These are phyloP conservation scores for Globisporangium mamillatum DNA, from an alignment of 352 stramenopile species.

Conservation along the genomic window DNA sequence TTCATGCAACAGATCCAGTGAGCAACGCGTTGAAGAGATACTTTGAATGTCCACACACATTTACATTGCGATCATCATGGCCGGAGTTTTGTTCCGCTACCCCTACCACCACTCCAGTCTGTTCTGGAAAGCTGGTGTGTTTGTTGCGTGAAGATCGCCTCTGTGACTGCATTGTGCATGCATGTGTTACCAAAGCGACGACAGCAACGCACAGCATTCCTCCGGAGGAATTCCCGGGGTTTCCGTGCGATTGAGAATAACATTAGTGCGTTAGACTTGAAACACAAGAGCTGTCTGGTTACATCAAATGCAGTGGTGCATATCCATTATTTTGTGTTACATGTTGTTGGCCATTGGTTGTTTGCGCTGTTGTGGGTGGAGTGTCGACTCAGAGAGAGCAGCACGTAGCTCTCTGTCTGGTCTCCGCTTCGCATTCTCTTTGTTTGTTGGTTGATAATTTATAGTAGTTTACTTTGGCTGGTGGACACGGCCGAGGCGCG, in stretches of 20 bases:
- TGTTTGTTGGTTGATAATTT: slow-evolving; percentile 8
- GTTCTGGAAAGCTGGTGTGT: background rate
- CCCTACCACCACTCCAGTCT: no score
- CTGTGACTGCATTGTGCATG: background rate
- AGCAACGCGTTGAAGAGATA: no score
- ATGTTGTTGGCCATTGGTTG: background rate
- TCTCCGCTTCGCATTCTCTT: background rate
- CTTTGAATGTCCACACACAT: no score
- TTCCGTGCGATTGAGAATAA: background rate
- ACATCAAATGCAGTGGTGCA: background rate
- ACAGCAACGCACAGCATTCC: background rate
- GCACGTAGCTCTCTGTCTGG: background rate
- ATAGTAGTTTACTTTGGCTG: slow-evolving; percentile 52
- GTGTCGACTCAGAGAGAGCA: background rate
- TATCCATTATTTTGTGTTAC: slow-evolving; percentile 4
- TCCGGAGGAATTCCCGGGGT: background rate
- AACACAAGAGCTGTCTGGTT: background rate
- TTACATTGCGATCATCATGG: no score
- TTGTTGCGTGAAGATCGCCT: background rate
- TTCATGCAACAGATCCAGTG: no score
- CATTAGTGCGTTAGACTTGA: background rate
- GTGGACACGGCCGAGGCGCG: slow-evolving; percentile 58
- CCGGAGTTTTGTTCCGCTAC: no score
- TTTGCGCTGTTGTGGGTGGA: background rate
- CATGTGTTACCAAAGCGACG: background rate